phyloP scores from a whole-genome alignment of 2,329 filamentous ascomycete species.

The Proliferodiscus dingleyae region DNA sequence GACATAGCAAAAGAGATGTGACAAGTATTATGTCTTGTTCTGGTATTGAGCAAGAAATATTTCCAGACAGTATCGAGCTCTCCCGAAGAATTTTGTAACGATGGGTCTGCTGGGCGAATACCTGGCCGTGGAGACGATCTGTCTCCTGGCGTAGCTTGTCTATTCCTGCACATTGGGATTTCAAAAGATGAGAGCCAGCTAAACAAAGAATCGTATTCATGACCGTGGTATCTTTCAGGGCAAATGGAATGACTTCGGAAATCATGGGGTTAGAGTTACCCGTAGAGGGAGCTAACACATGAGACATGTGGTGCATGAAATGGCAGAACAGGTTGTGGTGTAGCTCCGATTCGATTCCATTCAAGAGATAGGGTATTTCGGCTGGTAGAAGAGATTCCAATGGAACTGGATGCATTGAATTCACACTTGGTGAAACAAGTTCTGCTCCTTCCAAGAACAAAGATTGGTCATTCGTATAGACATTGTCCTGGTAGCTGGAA shows the following conservation, averaged over 20 bases:
- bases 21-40: conserved; percentile 10
- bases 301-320: conserved; percentile 15
- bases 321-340: conserved; percentile 18
- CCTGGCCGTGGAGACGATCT: conserved; percentile 12
- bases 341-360: conserved; percentile 11
- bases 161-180: neutral
- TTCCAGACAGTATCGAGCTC: neutral
- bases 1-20: conserved; percentile 17
- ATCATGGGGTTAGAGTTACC: conserved; percentile 14
- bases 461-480: too few species aligned
- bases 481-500: neutral
- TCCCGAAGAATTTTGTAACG: conserved; percentile 7
- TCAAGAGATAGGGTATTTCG: neutral
- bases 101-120: conserved; percentile 6
- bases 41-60: neutral
- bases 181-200: conserved; percentile 17
- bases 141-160: conserved; percentile 11
- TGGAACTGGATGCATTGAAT: neutral
- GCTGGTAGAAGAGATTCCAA: neutral
- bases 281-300: conserved; percentile 13
- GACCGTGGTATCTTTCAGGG: conserved; percentile 14
- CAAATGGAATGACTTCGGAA: conserved; percentile 15
- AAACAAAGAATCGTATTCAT: conserved; percentile 19
- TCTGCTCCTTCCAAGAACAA: too few species aligned
- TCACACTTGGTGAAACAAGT: too few species aligned